A percentile compares a stretch with the other conserved stretches of the same genome.
phyloP scores from a whole-genome alignment of 805 yeast species.

The Metschnikowia anglica region DNA sequence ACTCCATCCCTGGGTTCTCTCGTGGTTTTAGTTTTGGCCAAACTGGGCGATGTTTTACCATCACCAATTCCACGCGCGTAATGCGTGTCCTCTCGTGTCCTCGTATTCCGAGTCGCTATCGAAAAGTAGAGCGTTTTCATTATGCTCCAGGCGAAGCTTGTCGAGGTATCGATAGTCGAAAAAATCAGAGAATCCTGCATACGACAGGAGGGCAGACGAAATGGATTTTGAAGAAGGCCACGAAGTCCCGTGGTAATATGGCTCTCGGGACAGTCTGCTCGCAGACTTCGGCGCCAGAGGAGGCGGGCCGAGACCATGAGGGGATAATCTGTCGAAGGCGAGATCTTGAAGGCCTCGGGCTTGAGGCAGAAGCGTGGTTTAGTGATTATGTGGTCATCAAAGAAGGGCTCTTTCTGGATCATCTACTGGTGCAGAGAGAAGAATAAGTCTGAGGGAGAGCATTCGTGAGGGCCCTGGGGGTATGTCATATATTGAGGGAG shows the following conservation, averaged over 20 bases:
- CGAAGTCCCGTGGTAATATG: slow-evolving; percentile 15
- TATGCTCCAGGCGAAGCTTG: slow-evolving; percentile 2
- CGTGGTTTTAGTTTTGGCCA: background rate
- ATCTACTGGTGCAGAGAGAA: slow-evolving; percentile 7
- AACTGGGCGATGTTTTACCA: no score
- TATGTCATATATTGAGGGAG: no score
- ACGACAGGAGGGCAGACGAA: slow-evolving; percentile 13
- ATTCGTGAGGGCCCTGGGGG: no score
- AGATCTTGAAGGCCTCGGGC: slow-evolving; percentile 13
- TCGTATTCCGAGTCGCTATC: slow-evolving; percentile 21
- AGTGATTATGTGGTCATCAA: slow-evolving; percentile 16
- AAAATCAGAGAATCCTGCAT: slow-evolving; percentile 19
- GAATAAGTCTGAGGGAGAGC: background rate
- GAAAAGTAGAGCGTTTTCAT: slow-evolving; percentile 18
- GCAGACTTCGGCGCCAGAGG: slow-evolving; percentile 10
- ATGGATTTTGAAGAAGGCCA: slow-evolving; percentile 10
- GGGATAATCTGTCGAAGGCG: slow-evolving; percentile 13
- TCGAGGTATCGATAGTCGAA: slow-evolving; percentile 18
- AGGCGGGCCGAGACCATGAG: slow-evolving; percentile 7
- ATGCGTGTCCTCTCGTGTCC: slow-evolving; percentile 6
- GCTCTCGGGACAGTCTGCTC: slow-evolving; percentile 21
- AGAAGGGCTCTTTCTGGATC: slow-evolving; percentile 19
- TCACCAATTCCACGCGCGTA: background rate
- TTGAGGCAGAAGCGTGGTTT: slow-evolving; percentile 5
- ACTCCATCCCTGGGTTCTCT: background rate